These are phyloP conservation scores for Myxozyma geophila DNA, from an alignment of 805 yeast genomes.

Conservation along the genomic window DNA sequence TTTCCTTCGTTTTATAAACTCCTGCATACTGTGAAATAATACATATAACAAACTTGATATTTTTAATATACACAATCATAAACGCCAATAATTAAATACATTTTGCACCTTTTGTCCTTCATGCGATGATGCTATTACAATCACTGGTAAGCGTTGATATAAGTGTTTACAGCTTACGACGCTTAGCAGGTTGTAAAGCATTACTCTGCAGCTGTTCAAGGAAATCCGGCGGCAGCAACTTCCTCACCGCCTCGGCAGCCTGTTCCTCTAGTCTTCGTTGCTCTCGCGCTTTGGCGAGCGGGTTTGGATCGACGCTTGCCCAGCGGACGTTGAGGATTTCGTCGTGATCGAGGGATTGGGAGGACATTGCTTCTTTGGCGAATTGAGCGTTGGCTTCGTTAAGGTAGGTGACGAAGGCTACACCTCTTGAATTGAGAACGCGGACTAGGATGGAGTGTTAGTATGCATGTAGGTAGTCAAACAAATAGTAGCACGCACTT, in stretches of 20 bases:
- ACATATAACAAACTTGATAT: not conserved
- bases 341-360: conserved; percentile 69
- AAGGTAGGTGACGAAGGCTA: conserved; percentile 78
- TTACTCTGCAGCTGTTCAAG: conserved; percentile 24
- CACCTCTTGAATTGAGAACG: conserved; percentile 62
- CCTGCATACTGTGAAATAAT: not conserved
- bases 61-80: conserved; percentile 2
- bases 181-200: conserved; percentile 27
- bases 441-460: conserved; percentile 45
- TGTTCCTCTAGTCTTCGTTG: conserved; percentile 56
- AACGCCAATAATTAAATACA: conserved; percentile 4
- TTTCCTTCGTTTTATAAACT: too few relatives aligned
- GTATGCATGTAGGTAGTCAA: not conserved
- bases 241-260: conserved; percentile 52
- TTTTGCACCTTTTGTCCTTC: too few relatives aligned
- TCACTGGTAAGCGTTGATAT: too few relatives aligned
- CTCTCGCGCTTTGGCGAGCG: conserved; percentile 58
- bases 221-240: conserved; percentile 46
- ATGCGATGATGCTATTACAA: too few relatives aligned
- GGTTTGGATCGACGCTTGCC: conserved; percentile 91
- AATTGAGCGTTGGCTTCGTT: conserved; percentile 82
- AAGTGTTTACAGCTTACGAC: conserved; percentile 8
- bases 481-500: conserved; percentile 31
- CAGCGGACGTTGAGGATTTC: conserved; percentile 76
- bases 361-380: conserved; percentile 93